Base-by-base conservation (phyloP, 176 grass and related monocot genomes). In the Saccharum spontaneum region DNA sequence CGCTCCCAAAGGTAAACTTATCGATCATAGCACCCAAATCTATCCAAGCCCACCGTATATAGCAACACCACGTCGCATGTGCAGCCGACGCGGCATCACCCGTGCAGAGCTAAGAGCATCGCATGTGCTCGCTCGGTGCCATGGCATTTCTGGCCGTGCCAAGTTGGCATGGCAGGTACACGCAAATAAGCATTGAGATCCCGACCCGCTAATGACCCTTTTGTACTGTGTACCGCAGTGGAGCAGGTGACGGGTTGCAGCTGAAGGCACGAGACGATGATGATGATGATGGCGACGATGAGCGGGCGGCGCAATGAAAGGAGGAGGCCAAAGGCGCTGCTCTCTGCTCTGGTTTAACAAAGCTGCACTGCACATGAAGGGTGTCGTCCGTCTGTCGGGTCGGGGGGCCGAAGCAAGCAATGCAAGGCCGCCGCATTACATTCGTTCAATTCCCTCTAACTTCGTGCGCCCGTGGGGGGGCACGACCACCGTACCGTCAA, bases 241-340 rank as follows among this genome's bases (percentile, higher is more conserved):
- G 90, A 95, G 87, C 82, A 89, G 87, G 90, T 90, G 69, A 88
- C 90, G 34, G 88, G 93, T 60, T 95, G 93, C 92, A 94, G 87
- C 87, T 95, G 72, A 95, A 95, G 68, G 60, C 84, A 69, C 24
- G 3, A 7, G 24, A 0, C 14, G 28, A 1, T 0, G 62, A 71
- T 11, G 67, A 43, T 8, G 68, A 15, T 45, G 88, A 75, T 44
- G 80, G 73, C 28, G 49, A 75, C 71, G 46, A 68, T 36, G 84
- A 73, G 55, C 41, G 83, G 86, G 73, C 49, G 38, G 83, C 57
- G 59, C 49, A 90, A 85, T 61, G 82, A 69, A 43, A 92, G 62
- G 83, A 60, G 69, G 78, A 86, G 26, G 65, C 81, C 65, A 65
- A 76, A 71, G 85, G 57, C 71, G 89, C 89, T 81, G 89, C 89